Evolutionary conservation across 2,329 filamentous ascomycete genomes (phyloP), one percentile per base, ranked within the genome.

Genomic region (Botrytis porri): DNA sequence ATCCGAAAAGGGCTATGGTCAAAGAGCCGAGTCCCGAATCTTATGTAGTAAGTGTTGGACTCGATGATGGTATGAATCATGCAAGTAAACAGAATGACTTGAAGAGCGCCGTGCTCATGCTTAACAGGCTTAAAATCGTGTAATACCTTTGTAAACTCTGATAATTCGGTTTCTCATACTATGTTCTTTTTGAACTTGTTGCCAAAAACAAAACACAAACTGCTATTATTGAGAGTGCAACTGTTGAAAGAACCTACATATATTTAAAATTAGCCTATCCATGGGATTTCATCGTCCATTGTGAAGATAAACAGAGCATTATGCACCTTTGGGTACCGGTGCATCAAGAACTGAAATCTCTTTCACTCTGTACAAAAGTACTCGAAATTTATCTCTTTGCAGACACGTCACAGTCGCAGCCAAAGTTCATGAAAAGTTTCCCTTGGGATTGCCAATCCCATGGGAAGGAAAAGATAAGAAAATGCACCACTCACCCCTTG

Each of bases 61-160:
- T 0, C 93, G 93, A 51, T 90, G 84, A 51, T 90, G 84, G 39
- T 93, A 89, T 64, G 88, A 86, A 0, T 93, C 93, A 75, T 92
- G 87, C 37, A 97, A 84, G 96, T 93, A 22, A 90, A 91, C 45
- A 96, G 84, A 1, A 88, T 92, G 16, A 96, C 92, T 80, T 96
- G 93, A 0, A 93, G 93, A 6, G 94, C 93, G 29, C 97, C 92
- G 81, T 97, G 94, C 80, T 97, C 93, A 0, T 93, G 93, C 0
- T 93, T 97, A 73, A 97, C 88, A 35, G 95, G 88, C 81, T 97
- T 96, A 85, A 97, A 95, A 80, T 96, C 96, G 16, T 25, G 5
- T 16, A 25, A 41, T 22, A 25, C 9, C 48, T 14, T 57, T 67
- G 2, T 45, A 41, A 18, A 1, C 48, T 4, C 35, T 82, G n/a